Percentiles rank a stretch among this genome's conserved stretches.
These are phyloP conservation scores for Cordyceps cateniannulata DNA, from an alignment of 2,329 filamentous ascomycete species.

Conservation along the genomic window DNA sequence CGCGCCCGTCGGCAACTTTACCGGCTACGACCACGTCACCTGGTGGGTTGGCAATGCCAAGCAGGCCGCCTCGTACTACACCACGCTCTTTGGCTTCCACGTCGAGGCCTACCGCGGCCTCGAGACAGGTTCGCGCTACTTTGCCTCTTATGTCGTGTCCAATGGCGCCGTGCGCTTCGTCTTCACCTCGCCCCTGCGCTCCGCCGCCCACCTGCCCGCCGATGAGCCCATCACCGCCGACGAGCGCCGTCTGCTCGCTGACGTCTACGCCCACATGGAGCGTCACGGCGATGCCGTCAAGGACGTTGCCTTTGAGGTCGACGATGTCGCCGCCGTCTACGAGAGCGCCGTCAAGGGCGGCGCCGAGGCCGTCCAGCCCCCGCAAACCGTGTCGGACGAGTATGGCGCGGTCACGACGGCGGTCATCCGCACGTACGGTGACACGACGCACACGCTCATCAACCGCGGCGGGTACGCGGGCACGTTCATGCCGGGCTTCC, in stretches of 20 bases:
- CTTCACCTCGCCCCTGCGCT: constrained; percentile 74
- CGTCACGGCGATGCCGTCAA: constrained; percentile 90
- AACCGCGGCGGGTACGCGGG: constrained; percentile 65
- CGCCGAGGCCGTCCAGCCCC: constrained; percentile 55
- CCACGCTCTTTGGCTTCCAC: constrained; percentile 78
- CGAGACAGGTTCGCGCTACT: constrained; percentile 75
- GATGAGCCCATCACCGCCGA: constrained; percentile 56
- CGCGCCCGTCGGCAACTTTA: constrained; percentile 54
- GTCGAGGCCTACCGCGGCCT: constrained; percentile 79
- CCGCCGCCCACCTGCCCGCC: constrained; percentile 43
- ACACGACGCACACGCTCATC: constrained; percentile 91
- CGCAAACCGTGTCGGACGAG: constrained; percentile 47
- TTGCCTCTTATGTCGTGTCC: constrained; percentile 77
- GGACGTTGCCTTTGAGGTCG: constrained; percentile 92
- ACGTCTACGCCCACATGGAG: constrained; percentile 79
- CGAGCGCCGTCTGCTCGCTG: constrained; percentile 59
- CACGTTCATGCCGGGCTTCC: constrained; percentile 78
- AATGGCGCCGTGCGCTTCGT: constrained; percentile 76
- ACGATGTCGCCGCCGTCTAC: constrained; percentile 79
- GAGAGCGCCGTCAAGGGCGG: constrained; percentile 61
- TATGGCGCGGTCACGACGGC: constrained; percentile 65
- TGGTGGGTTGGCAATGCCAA: constrained; percentile 98
- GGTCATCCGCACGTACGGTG: constrained; percentile 84
- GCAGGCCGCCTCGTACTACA: constrained; percentile 86
- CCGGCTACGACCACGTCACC: constrained; percentile 85